These are phyloP conservation scores for Metarhizium humberi DNA, from an alignment of 2,329 filamentous ascomycete genomes.

Conservation along the genomic window DNA sequence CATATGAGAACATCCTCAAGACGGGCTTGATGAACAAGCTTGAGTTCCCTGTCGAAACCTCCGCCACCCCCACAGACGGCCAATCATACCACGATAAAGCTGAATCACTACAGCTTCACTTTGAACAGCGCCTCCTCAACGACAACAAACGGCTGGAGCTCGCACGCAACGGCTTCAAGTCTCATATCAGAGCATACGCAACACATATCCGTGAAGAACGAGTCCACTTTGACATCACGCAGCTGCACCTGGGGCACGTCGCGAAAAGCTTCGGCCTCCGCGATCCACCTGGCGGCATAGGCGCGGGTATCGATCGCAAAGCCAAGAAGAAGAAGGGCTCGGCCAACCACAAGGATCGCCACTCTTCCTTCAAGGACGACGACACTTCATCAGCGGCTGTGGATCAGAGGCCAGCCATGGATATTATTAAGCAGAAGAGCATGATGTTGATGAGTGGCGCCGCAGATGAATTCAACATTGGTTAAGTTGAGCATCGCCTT, in stretches of 20 bases:
- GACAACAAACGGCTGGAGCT: conserved; percentile 65
- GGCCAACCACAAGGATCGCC: conserved; percentile 12
- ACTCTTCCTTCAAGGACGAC: conserved; percentile 1
- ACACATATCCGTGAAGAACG: conserved; percentile 85
- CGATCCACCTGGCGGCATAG: conserved; percentile 80
- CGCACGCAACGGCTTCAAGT: conserved; percentile 78
- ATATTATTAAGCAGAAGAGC: conserved; percentile 49
- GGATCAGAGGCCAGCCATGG: conserved; percentile 23
- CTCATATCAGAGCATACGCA: conserved; percentile 87
- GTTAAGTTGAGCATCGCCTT: conserved; percentile 32
- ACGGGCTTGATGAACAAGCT: conserved; percentile 55
- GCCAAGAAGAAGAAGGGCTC: conserved; percentile 24
- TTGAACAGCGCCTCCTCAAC: conserved; percentile 50
- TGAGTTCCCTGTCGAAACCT: conserved; percentile 62
- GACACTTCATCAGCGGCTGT: conserved; percentile 10
- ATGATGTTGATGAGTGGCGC: conserved; percentile 57
- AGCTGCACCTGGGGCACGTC: conserved; percentile 82
- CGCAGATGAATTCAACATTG: conserved; percentile 61
- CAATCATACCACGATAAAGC: conserved; percentile 40
- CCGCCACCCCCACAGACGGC: conserved; percentile 33
- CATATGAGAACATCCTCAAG: conserved; percentile 49
- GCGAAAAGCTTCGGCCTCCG: conserved; percentile 89
- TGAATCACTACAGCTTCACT: conserved; percentile 48
- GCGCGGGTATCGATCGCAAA: conserved; percentile 42
- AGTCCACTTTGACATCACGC: conserved; percentile 81